phyloP scores from a whole-genome alignment of 2,329 filamentous ascomycete genomes.

The Pyrenochaeta sp. region DNA sequence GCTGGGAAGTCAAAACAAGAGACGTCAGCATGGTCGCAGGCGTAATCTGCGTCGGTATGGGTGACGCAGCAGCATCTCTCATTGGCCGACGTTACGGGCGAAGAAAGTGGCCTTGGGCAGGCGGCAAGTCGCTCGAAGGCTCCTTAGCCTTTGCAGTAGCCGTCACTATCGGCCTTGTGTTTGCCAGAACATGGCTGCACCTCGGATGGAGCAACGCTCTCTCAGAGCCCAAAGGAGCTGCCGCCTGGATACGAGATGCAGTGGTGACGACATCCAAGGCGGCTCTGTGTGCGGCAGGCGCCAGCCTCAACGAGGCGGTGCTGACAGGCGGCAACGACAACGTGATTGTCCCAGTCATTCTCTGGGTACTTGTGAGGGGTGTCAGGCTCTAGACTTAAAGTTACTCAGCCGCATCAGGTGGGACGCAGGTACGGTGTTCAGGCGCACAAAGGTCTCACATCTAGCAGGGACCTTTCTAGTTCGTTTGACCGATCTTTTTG shows the following conservation, averaged over 20 bases:
- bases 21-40: slow-evolving; percentile 92
- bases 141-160: slow-evolving; percentile 80
- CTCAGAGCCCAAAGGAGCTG: slow-evolving; percentile 53
- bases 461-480: too few species aligned
- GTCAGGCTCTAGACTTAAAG: slow-evolving; percentile 60
- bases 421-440: slow-evolving; percentile 14
- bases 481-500: too few species aligned
- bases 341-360: slow-evolving; percentile 89
- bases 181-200: slow-evolving; percentile 76
- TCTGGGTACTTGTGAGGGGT: slow-evolving; percentile 92
- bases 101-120: slow-evolving; percentile 95
- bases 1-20: slow-evolving; percentile 76
- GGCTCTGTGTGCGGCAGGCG: slow-evolving; percentile 73
- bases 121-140: slow-evolving; percentile 94
- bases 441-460: slow-evolving; percentile 1
- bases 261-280: slow-evolving; percentile 64
- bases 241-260: slow-evolving; percentile 30
- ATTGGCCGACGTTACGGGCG: slow-evolving; percentile 87
- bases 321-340: slow-evolving; percentile 98
- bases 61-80: slow-evolving; percentile 90
- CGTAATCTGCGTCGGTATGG: slow-evolving; percentile 92
- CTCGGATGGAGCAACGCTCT: slow-evolving; percentile 69
- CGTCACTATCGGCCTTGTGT: slow-evolving; percentile 77
- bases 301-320: slow-evolving; percentile 93
- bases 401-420: slow-evolving; percentile 8